Evolutionary conservation across 768 basidiomycete genomes (phyloP).

Genomic region (Hypsizygus marmoreus): DNA sequence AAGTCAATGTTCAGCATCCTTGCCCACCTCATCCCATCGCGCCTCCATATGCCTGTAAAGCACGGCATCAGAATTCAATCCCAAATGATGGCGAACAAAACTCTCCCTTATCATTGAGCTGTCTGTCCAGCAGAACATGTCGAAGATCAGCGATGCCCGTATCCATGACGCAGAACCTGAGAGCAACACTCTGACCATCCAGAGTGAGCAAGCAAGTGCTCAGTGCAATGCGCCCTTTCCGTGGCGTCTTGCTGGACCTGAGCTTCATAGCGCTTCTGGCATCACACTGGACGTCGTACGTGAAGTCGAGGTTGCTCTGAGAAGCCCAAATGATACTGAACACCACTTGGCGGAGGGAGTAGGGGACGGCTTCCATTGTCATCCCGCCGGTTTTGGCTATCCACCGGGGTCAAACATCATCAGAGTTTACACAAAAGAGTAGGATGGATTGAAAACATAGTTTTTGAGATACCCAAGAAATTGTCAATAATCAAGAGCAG

Average conservation of each 20-base stretch:
- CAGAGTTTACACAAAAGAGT: slow-evolving; percentile 12
- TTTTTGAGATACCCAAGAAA: slow-evolving; percentile 99
- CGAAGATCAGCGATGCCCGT: slow-evolving; percentile 99
- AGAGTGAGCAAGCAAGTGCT: slow-evolving; percentile 78
- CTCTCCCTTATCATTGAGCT: slow-evolving; percentile 92
- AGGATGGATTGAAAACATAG: slow-evolving; percentile 50
- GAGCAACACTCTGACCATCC: slow-evolving; percentile 81
- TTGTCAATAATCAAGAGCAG: slow-evolving; percentile 97
- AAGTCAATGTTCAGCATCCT: too few species aligned
- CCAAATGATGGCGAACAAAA: slow-evolving; percentile 18
- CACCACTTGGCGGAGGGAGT: slow-evolving; percentile 94
- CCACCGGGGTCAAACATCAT: slow-evolving; percentile 16
- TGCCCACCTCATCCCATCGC: too few species aligned
- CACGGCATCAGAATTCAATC: slow-evolving; percentile 9
- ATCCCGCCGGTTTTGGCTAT: slow-evolving; percentile 97
- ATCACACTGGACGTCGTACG: slow-evolving; percentile 92
- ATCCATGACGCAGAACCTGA: slow-evolving; percentile 97
- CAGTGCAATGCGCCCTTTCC: slow-evolving; percentile 88
- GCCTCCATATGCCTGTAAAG: slow-evolving; percentile 86
- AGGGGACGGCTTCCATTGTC: slow-evolving; percentile 99
- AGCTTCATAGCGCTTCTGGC: slow-evolving; percentile 98
- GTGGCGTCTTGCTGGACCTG: slow-evolving; percentile 75
- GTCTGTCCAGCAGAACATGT: slow-evolving; percentile 98
- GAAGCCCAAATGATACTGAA: slow-evolving; percentile 96
- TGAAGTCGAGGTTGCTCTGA: slow-evolving; percentile 94